phyloP scores from a whole-genome alignment of 1,284 basidiomycete genomes.

The Uromyces viciae-fabae region DNA sequence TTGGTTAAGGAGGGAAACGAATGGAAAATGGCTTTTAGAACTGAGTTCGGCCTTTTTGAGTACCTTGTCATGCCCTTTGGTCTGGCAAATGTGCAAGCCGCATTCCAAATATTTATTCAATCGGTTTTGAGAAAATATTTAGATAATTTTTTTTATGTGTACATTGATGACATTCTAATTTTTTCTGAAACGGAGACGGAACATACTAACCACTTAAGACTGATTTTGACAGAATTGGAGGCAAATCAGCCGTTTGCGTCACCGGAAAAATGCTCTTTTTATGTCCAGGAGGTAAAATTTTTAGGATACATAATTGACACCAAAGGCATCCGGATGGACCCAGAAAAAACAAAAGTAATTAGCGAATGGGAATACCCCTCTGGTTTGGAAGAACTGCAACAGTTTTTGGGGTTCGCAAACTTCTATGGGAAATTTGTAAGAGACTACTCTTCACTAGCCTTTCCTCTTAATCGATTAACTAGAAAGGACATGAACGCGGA shows the following conservation, averaged over 20 bases:
- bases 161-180: constrained; percentile 30
- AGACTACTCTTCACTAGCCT: neutral
- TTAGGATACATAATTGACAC: neutral
- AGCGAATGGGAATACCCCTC: neutral
- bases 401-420: constrained; percentile 16
- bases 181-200: neutral
- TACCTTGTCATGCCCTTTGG: constrained; percentile 19
- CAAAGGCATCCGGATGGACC: constrained; percentile 14
- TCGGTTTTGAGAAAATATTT: neutral
- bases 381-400: neutral
- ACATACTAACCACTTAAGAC: neutral
- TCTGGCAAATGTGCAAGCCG: neutral
- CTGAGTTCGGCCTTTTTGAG: constrained; percentile 8
- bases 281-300: neutral
- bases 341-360: neutral
- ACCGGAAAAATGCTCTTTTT: constrained; percentile 10
- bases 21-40: neutral
- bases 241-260: neutral
- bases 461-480: neutral
- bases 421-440: constrained; percentile 19
- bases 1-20: neutral
- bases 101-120: constrained; percentile 28
- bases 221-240: neutral
- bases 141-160: constrained; percentile 10
- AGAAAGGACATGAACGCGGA: neutral